Conservation (phyloP, 2,329 filamentous ascomycete genomes). For the Pseudomassariella vexata region DNA sequence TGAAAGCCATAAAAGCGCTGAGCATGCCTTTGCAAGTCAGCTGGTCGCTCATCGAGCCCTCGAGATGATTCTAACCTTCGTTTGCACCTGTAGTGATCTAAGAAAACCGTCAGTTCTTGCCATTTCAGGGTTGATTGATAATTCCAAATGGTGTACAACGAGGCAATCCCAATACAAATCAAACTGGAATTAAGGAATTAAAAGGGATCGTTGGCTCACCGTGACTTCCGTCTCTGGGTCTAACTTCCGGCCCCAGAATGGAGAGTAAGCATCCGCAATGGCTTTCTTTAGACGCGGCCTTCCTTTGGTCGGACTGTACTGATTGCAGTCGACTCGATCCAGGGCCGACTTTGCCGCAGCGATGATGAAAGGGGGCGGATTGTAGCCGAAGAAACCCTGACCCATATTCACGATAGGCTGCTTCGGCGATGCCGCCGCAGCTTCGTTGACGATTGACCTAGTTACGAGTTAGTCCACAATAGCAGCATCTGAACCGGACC, state of each 20-base stretch:
- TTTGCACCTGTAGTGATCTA: constrained; percentile 93
- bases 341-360: constrained; percentile 87
- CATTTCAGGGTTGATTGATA: no score
- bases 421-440: constrained; percentile 54
- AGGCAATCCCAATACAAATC: no score
- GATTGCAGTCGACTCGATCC: constrained; percentile 91
- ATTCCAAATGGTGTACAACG: no score
- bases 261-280: constrained; percentile 86
- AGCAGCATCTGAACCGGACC: no score
- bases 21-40: constrained; percentile 63
- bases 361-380: constrained; percentile 84
- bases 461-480: constrained; percentile 10
- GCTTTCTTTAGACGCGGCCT: constrained; percentile 88
- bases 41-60: constrained; percentile 3
- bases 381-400: constrained; percentile 82
- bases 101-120: no score
- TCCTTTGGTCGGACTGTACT: constrained; percentile 95
- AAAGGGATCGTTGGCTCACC: no score
- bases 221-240: constrained; percentile 90
- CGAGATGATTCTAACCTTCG: constrained; percentile 55
- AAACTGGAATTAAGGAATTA: no score
- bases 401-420: constrained; percentile 63
- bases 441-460: constrained; percentile 63
- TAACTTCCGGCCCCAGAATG: constrained; percentile 74
- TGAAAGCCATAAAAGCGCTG: constrained; percentile 95